Percentiles rank a stretch among this genome's conserved stretches.
phyloP scores from a whole-genome alignment of 2,329 filamentous ascomycete species.

The Ceratocystis alfenasii region DNA sequence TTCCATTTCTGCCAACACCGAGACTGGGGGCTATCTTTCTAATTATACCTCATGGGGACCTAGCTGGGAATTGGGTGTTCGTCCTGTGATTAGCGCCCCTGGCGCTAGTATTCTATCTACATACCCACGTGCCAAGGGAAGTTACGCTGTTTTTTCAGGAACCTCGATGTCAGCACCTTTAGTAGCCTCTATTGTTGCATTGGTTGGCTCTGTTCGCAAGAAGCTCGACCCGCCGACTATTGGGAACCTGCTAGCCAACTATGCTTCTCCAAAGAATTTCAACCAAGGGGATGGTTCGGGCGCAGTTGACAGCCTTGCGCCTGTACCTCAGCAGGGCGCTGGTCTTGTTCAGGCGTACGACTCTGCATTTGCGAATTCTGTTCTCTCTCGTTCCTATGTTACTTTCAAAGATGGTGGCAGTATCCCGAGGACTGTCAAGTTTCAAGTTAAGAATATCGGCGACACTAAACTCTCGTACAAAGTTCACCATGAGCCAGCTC shows the following conservation, averaged over 20 bases:
- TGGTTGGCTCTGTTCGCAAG: slow-evolving; percentile 42
- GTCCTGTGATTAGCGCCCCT: slow-evolving; percentile 44
- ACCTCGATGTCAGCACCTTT: slow-evolving; percentile 51
- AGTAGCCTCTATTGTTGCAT: slow-evolving; percentile 42
- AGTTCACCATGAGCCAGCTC: slow-evolving; percentile 39
- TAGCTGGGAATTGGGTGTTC: slow-evolving; percentile 45
- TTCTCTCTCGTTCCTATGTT: slow-evolving; percentile 45
- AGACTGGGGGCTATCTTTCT: slow-evolving; percentile 41
- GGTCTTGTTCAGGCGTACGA: slow-evolving; percentile 49
- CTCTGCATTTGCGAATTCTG: slow-evolving; percentile 42
- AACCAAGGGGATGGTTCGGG: slow-evolving; percentile 33
- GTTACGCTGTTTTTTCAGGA: slow-evolving; percentile 42
- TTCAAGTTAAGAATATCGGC: slow-evolving; percentile 46
- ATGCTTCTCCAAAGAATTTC: slow-evolving; percentile 39
- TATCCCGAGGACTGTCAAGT: slow-evolving; percentile 38
- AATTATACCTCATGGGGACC: slow-evolving; percentile 49
- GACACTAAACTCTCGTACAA: slow-evolving; percentile 39
- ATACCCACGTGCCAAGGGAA: slow-evolving; percentile 30
- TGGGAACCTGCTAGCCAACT: slow-evolving; percentile 39
- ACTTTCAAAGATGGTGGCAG: slow-evolving; percentile 54
- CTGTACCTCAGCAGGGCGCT: slow-evolving; percentile 48
- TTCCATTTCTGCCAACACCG: slow-evolving; percentile 30
- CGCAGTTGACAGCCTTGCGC: slow-evolving; percentile 35
- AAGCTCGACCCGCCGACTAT: slow-evolving; percentile 40
- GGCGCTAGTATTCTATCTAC: slow-evolving; percentile 49